phyloP scores from a whole-genome alignment of 176 grass and related monocot species.

The Phoenix dactylifera region DNA sequence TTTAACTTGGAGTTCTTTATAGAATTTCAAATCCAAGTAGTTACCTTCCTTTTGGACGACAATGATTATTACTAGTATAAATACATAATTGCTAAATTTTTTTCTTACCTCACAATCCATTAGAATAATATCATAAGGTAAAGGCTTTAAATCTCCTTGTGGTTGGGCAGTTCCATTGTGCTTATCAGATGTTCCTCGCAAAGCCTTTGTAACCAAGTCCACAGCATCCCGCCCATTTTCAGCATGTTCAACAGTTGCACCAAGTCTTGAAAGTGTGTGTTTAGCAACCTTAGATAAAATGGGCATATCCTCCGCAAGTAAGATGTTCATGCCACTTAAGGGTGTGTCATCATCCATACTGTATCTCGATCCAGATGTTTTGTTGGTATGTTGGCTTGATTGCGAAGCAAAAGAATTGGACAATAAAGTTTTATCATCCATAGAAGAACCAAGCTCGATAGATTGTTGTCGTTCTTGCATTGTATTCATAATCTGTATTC shows the following conservation, averaged over 20 bases:
- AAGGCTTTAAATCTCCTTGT: constrained; percentile 4
- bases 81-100: neutral
- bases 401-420: no score
- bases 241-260: constrained; percentile 41
- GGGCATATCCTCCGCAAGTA: constrained; percentile 47
- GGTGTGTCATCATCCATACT: constrained; percentile 23
- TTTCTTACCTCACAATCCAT: constrained; percentile 93
- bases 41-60: no score
- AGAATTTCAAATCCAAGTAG: no score
- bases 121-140: constrained; percentile 42
- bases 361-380: no score
- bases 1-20: no score
- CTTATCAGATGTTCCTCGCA: constrained; percentile 3
- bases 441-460: no score
- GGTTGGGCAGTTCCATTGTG: neutral
- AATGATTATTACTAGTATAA: no score
- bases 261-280: constrained; percentile 29
- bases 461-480: no score
- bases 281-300: constrained; percentile 35
- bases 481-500: neutral
- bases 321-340: constrained; percentile 35
- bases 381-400: no score
- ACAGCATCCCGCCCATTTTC: constrained; percentile 43
- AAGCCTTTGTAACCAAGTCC: constrained; percentile 35
- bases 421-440: no score